These are phyloP conservation scores for Trypanosoma platydactyli DNA, from an alignment of 208 protist species.

Conservation along the genomic window DNA sequence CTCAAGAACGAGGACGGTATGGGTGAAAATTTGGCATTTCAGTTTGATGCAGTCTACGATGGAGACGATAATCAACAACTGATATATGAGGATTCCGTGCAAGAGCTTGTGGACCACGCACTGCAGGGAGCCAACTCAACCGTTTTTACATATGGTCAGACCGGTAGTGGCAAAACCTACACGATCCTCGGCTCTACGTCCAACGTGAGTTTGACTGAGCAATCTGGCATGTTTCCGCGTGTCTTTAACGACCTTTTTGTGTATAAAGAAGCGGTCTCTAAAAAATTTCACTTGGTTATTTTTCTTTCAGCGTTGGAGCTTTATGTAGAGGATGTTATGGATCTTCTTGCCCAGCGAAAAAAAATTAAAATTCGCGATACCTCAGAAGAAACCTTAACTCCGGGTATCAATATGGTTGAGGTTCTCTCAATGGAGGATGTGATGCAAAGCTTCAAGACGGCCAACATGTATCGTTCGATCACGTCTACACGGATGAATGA, in stretches of 20 bases:
- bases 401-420: conserved; percentile 63
- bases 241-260: conserved; percentile 85
- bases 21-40: conserved; percentile 45
- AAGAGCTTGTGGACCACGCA: conserved; percentile 80
- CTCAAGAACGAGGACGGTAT: conserved; percentile 61
- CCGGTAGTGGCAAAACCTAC: conserved; percentile 90
- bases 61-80: conserved; percentile 63
- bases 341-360: conserved; percentile 77
- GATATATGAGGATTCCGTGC: conserved; percentile 83
- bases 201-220: conserved; percentile 35
- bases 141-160: conserved; percentile 93
- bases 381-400: conserved; percentile 65
- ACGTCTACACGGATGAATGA: conserved; percentile 91
- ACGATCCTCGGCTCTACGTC: conserved; percentile 84
- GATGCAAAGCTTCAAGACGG: conserved; percentile 64
- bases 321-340: conserved; percentile 87
- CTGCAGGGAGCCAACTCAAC: conserved; percentile 75
- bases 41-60: conserved; percentile 89
- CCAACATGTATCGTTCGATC: conserved; percentile 75
- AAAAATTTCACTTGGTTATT: conserved; percentile 62
- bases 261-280: conserved; percentile 49
- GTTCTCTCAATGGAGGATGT: conserved; percentile 76
- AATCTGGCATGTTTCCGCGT: conserved; percentile 81
- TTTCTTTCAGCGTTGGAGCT: conserved; percentile 87
- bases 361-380: conserved; percentile 84